A percentile compares a stretch with the other conserved stretches of the same genome.
These are phyloP conservation scores for Glomus cerebriforme DNA, from an alignment of 192 early-diverging fungal genomes.

Conservation along the genomic window DNA sequence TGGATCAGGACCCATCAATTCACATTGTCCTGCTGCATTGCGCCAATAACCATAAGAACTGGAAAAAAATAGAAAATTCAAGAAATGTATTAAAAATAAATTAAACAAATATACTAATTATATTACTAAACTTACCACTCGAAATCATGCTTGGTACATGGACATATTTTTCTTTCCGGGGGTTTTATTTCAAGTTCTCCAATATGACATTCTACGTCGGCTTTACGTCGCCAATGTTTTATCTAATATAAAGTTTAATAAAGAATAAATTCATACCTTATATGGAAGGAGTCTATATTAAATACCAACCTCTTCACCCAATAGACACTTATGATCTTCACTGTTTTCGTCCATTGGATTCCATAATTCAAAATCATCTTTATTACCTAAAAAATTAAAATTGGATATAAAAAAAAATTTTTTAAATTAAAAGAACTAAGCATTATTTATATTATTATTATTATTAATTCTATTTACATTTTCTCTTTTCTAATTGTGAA, in stretches of 20 bases:
- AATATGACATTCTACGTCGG: slow-evolving; percentile 66
- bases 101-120: too few species aligned
- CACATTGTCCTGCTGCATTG: slow-evolving; percentile 64
- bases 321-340: slow-evolving; percentile 64
- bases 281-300: too few species aligned
- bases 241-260: slow-evolving; percentile 40
- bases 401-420: slow-evolving; percentile 43
- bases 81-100: not conserved
- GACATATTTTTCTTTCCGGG: slow-evolving; percentile 59
- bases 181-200: slow-evolving; percentile 63
- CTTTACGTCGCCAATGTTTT: slow-evolving; percentile 76
- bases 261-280: not conserved
- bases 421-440: slow-evolving; percentile 37
- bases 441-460: too few species aligned
- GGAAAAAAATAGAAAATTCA: not conserved
- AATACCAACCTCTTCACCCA: slow-evolving; percentile 51
- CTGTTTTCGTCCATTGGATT: slow-evolving; percentile 58
- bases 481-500: slow-evolving; percentile 36
- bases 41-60: slow-evolving; percentile 79
- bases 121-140: slow-evolving; percentile 65
- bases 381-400: slow-evolving; percentile 54
- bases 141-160: slow-evolving; percentile 77
- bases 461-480: slow-evolving; percentile 45
- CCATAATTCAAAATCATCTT: slow-evolving; percentile 92
- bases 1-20: slow-evolving; percentile 71